Evolutionary conservation across 1,139 yeast genomes (phyloP).

Genomic region (Kodamaea sp.): DNA sequence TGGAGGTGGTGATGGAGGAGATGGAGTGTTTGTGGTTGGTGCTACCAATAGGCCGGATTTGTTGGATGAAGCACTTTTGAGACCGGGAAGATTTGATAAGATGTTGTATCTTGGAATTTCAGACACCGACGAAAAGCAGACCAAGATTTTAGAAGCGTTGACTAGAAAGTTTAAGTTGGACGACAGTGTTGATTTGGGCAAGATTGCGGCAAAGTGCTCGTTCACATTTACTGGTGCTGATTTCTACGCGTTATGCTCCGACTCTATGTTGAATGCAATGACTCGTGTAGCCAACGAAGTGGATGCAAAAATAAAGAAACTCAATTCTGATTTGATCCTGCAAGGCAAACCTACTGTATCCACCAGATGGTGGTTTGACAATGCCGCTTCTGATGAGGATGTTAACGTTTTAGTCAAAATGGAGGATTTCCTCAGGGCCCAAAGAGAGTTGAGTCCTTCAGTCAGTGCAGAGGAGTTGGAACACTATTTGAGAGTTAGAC

Average conservation of each 20-base stretch:
- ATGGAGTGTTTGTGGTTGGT: slow-evolving; percentile 95
- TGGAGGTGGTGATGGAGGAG: slow-evolving; percentile 62
- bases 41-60: slow-evolving; percentile 97
- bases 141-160: slow-evolving; percentile 81
- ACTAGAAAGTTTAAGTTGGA: slow-evolving; percentile 78
- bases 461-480: slow-evolving; percentile 85
- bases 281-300: slow-evolving; percentile 79
- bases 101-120: slow-evolving; percentile 91
- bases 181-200: slow-evolving; percentile 57
- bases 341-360: slow-evolving; percentile 47
- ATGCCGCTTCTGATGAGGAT: slow-evolving; percentile 69
- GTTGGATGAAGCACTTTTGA: slow-evolving; percentile 85
- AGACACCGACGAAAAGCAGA: slow-evolving; percentile 87
- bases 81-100: slow-evolving; percentile 97
- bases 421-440: slow-evolving; percentile 77
- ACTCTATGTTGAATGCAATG: slow-evolving; percentile 95
- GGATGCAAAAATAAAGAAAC: slow-evolving; percentile 60
- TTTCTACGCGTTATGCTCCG: slow-evolving; percentile 92
- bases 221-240: slow-evolving; percentile 96
- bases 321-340: slow-evolving; percentile 38
- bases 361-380: slow-evolving; percentile 91
- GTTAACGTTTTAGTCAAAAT: slow-evolving; percentile 65
- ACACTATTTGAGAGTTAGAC: slow-evolving; percentile 77
- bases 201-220: slow-evolving; percentile 74
- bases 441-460: slow-evolving; percentile 71